Conservation (phyloP, 176 grass and related monocot species). For the Eleusine indica region DNA sequence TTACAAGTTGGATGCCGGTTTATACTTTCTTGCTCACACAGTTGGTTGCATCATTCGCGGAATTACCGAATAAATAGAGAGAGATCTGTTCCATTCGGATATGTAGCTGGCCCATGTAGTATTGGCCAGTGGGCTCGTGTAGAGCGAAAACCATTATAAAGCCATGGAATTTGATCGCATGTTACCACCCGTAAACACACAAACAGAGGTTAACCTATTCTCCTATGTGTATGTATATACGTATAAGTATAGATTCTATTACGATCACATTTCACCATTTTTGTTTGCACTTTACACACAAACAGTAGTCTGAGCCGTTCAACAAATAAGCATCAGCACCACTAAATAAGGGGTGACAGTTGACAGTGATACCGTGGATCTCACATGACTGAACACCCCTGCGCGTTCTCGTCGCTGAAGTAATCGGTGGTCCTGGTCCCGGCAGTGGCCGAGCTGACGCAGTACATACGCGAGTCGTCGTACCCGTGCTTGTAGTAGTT, state of each 20-base stretch:
- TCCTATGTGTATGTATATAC: background rate
- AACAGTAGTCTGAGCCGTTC: too few relatives aligned
- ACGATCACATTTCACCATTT: background rate
- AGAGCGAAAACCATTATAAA: background rate
- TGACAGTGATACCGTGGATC: background rate
- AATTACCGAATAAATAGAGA: background rate
- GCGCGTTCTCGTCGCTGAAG: conserved; percentile 88
- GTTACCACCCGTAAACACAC: background rate
- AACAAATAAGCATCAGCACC: too few relatives aligned
- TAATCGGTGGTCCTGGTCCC: conserved; percentile 60
- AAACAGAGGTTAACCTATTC: background rate
- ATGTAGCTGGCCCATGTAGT: background rate
- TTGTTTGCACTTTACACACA: background rate
- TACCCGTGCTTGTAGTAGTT: conserved; percentile 95
- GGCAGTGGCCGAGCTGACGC: conserved; percentile 42
- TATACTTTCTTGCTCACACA: background rate
- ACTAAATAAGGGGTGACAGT: too few relatives aligned
- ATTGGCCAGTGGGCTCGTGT: background rate
- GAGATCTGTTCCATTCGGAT: background rate
- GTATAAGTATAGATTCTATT: background rate
- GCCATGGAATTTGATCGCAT: background rate
- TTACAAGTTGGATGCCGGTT: background rate
- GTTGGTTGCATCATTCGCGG: background rate
- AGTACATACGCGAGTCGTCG: conserved; percentile 69
- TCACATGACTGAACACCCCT: conserved; percentile 79